A percentile compares a stretch with the other conserved stretches of the same genome.
These are phyloP conservation scores for Cadophora luteo-olivacea DNA, from an alignment of 2,329 filamentous ascomycete species.

Conservation along the genomic window DNA sequence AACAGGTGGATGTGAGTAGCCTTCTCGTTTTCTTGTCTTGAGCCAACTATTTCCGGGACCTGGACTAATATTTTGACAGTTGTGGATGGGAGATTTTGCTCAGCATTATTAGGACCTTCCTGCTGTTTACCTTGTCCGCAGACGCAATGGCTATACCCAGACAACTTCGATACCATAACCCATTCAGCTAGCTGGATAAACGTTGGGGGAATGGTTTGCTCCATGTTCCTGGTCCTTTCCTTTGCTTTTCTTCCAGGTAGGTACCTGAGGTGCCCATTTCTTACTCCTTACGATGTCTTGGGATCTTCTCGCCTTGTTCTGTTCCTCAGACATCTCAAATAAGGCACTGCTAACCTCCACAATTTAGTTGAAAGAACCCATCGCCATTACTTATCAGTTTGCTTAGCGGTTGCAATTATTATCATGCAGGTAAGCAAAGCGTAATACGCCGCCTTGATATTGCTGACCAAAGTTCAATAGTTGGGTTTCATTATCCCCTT, in stretches of 20 bases:
- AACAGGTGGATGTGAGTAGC: constrained; percentile 68
- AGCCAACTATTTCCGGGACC: constrained; percentile 1
- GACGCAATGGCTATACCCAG: constrained; percentile 75
- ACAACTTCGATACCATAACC: constrained; percentile 65
- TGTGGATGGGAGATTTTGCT: constrained; percentile 63
- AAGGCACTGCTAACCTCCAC: no score
- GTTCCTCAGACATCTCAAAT: no score
- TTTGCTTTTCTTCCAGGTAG: constrained; percentile 73
- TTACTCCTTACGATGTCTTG: no score
- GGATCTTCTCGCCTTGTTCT: no score
- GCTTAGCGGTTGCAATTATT: constrained; percentile 76
- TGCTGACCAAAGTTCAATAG: constrained; percentile 49
- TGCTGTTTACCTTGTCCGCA: constrained; percentile 94
- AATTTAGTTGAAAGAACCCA: constrained; percentile 77
- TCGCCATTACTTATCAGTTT: constrained; percentile 92
- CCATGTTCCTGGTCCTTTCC: constrained; percentile 78
- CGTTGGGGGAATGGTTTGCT: constrained; percentile 73
- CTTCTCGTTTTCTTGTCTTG: neutral
- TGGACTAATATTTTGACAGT: constrained; percentile 46
- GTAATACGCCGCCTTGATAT: constrained; percentile 17
- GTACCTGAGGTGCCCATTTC: no score
- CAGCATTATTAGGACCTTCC: constrained; percentile 55
- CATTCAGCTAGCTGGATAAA: constrained; percentile 82
- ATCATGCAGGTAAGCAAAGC: constrained; percentile 75
- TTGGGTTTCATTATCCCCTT: constrained; percentile 91